Conservation (phyloP, 164 flowering plant genomes). For the Warburgia ugandensis region DNA sequence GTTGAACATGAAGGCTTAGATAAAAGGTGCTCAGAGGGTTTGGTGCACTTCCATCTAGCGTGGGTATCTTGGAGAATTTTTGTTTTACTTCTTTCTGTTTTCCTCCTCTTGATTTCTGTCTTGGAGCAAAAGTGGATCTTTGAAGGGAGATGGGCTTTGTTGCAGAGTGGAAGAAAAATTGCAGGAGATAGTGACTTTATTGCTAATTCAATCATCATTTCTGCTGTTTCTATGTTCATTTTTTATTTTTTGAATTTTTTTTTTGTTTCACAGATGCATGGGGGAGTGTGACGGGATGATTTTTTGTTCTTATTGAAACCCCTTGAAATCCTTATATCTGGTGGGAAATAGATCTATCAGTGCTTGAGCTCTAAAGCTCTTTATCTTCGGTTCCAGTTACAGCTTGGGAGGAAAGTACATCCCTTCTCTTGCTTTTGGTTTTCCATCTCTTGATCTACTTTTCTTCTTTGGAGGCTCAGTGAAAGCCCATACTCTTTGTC, state of each 20-base stretch:
- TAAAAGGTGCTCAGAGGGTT: too few species aligned
- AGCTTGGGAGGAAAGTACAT: not conserved
- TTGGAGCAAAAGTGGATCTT: constrained; percentile 7
- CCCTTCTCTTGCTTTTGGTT: not conserved
- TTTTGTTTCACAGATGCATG: constrained; percentile 5
- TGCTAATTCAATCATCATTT: constrained; percentile 7
- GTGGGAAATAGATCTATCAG: constrained; percentile 9
- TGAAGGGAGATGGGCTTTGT: constrained; percentile 12
- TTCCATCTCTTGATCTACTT: not conserved
- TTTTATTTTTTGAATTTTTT: constrained; percentile 6
- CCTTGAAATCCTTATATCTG: constrained; percentile 2
- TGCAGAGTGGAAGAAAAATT: constrained; percentile 1
- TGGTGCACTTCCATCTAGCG: constrained; percentile 6
- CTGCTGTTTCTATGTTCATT: not conserved
- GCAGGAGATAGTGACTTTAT: constrained; percentile 9
- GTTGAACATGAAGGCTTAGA: too few species aligned
- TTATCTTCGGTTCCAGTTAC: not conserved
- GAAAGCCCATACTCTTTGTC: too few species aligned
- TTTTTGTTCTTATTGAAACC: constrained; percentile 20
- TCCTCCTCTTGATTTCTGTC: not conserved
- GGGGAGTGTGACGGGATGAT: constrained; percentile 3
- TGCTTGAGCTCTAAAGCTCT: not conserved
- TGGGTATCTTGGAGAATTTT: not conserved
- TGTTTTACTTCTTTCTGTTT: not conserved
- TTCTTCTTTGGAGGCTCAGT: constrained; percentile 1